Evolutionary conservation across 2,329 filamentous ascomycete species (phyloP).

Genomic region (Shiraia bambusicola): DNA sequence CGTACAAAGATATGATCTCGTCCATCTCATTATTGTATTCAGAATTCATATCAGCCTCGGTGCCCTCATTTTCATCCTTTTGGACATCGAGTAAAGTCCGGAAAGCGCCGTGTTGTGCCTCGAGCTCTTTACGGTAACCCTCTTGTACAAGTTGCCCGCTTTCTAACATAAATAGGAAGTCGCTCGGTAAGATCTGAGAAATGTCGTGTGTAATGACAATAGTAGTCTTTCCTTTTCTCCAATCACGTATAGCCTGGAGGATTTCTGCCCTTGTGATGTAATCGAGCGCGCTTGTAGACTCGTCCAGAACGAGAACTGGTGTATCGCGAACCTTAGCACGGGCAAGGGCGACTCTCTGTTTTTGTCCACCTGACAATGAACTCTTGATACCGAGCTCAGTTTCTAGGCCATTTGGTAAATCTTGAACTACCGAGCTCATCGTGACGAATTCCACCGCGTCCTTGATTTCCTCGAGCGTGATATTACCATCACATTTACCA

Average conservation of each 20-base stretch:
- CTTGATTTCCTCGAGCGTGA: constrained; percentile 59
- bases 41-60: constrained; percentile 3
- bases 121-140: constrained; percentile 63
- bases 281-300: constrained; percentile 84
- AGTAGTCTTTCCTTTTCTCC: constrained; percentile 80
- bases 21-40: constrained; percentile 16
- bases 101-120: constrained; percentile 49
- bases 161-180: constrained; percentile 81
- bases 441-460: constrained; percentile 67
- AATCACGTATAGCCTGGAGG: constrained; percentile 73
- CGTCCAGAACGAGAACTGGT: constrained; percentile 81
- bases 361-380: constrained; percentile 80
- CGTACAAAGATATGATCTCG: constrained; percentile 20
- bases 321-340: constrained; percentile 75
- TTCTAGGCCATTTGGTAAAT: constrained; percentile 68
- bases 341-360: constrained; percentile 77
- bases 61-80: constrained; percentile 5
- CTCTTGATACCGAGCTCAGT: constrained; percentile 70
- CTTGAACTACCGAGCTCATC: constrained; percentile 66
- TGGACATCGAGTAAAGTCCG: constrained; percentile 33
- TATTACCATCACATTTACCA: constrained; percentile 58
- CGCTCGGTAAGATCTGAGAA: constrained; percentile 68
- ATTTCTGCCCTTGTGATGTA: constrained; percentile 66
- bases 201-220: constrained; percentile 93
- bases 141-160: constrained; percentile 67